Evolutionary conservation across 768 basidiomycete species (phyloP).

Genomic region (Hericium rajendrae): DNA sequence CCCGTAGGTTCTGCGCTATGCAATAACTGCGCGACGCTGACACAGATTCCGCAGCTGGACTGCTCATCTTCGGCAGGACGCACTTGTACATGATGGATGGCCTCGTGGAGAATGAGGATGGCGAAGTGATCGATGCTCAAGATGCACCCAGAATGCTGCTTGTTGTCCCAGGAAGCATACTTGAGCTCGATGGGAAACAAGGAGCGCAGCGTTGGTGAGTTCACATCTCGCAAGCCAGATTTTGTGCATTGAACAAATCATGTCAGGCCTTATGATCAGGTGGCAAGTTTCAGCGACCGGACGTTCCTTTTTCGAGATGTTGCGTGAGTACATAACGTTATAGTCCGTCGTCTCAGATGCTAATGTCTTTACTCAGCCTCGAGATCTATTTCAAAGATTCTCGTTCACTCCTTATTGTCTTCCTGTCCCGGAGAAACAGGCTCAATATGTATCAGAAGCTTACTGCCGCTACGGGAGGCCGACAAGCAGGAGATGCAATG

Average conservation of each 20-base stretch:
- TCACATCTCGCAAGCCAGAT: not conserved
- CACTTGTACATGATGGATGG: slow-evolving; percentile 90
- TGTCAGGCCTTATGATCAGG: slow-evolving; percentile 66
- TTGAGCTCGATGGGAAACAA: slow-evolving; percentile 73
- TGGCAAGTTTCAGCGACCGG: slow-evolving; percentile 70
- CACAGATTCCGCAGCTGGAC: slow-evolving; percentile 45
- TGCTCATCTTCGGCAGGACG: slow-evolving; percentile 77
- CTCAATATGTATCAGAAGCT: slow-evolving; percentile 50
- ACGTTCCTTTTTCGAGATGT: slow-evolving; percentile 88
- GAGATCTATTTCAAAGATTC: slow-evolving; percentile 94
- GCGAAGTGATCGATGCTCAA: slow-evolving; percentile 80
- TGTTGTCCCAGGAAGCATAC: slow-evolving; percentile 75
- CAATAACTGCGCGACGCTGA: not conserved
- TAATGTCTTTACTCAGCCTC: slow-evolving; percentile 36
- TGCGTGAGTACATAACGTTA: slow-evolving; percentile 43
- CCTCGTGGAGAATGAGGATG: slow-evolving; percentile 75
- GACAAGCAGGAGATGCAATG: slow-evolving; percentile 14
- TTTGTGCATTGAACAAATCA: not conserved
- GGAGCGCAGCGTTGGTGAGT: slow-evolving; percentile 75
- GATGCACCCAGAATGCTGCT: slow-evolving; percentile 78
- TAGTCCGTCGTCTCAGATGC: not conserved
- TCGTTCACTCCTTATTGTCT: slow-evolving; percentile 76
- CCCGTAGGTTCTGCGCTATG: slow-evolving; percentile 45
- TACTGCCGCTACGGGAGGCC: slow-evolving; percentile 32
- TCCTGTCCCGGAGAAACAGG: slow-evolving; percentile 58